phyloP scores from a whole-genome alignment of 1,284 basidiomycete species.

The Schizopora paradoxa region DNA sequence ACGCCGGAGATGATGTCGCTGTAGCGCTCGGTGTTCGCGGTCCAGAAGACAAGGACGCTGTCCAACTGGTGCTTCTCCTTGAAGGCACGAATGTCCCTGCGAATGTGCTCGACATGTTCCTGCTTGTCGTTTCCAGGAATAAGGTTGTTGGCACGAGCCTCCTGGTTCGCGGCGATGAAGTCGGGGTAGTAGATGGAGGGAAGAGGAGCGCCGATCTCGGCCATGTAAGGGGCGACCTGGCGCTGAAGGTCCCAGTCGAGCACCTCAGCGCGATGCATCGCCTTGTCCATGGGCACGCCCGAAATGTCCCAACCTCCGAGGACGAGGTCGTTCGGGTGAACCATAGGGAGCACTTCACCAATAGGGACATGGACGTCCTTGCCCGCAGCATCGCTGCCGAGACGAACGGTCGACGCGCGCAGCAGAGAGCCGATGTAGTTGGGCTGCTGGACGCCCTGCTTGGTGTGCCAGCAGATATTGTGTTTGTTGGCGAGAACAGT shows the following conservation, averaged over 20 bases:
- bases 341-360: conserved; percentile 94
- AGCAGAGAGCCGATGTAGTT: conserved; percentile 96
- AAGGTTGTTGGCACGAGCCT: conserved; percentile 90
- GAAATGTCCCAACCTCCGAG: conserved; percentile 99
- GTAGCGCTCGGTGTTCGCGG: conserved; percentile 98
- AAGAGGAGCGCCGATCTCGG: conserved; percentile 76
- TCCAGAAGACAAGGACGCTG: conserved; percentile 92
- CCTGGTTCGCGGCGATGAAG: conserved; percentile 98
- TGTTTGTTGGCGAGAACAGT: conserved; percentile 96
- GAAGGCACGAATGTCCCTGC: conserved; percentile 91
- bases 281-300: conserved; percentile 77
- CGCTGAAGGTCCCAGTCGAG: conserved; percentile 97
- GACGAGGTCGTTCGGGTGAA: conserved; percentile 97
- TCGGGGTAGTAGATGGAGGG: conserved; percentile 95
- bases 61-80: conserved; percentile 83
- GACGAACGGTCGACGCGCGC: conserved; percentile 90
- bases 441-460: conserved; percentile 87
- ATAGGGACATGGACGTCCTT: conserved; percentile 94
- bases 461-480: conserved; percentile 94
- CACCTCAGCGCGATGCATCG: conserved; percentile 92
- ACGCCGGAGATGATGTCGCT: conserved; percentile 91
- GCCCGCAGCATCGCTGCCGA: conserved; percentile 84
- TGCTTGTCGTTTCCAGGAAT: conserved; percentile 86
- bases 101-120: conserved; percentile 88
- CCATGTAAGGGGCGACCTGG: conserved; percentile 87